phyloP scores from a whole-genome alignment of 2,329 filamentous ascomycete species.

The Fusarium abutilonis region DNA sequence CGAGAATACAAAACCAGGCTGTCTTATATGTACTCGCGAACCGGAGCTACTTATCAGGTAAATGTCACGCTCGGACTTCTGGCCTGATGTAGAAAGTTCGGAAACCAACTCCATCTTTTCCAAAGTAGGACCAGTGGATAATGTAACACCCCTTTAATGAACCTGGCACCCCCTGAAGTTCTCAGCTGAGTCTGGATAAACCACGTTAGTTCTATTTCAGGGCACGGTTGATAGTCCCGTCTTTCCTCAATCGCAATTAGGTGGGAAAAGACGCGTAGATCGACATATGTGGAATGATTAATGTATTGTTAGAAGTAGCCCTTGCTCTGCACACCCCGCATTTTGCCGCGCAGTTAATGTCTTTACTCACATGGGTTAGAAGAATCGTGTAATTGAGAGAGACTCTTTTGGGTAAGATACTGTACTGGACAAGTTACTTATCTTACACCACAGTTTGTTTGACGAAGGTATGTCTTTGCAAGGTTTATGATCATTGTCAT shows the following conservation, averaged over 20 bases:
- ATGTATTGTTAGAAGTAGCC: no score
- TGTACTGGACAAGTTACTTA: no score
- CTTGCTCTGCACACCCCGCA: no score
- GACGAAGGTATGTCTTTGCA: no score
- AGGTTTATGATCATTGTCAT: no score
- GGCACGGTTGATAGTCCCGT: neutral
- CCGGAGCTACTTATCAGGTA: neutral
- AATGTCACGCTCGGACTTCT: conserved; percentile 1
- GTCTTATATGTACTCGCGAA: neutral
- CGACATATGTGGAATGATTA: no score
- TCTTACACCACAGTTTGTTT: no score
- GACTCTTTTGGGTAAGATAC: no score
- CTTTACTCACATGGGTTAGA: no score
- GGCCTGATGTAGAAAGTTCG: conserved; percentile 23
- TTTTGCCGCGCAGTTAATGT: no score
- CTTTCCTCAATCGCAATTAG: neutral
- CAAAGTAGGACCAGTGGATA: conserved; percentile 5
- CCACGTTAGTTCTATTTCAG: neutral
- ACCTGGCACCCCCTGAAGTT: neutral
- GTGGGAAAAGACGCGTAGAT: no score
- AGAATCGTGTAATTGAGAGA: no score
- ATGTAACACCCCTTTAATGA: neutral
- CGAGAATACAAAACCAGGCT: accelerated
- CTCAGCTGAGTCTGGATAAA: conserved; percentile 1
- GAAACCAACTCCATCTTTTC: conserved; percentile 2